Conservation (phyloP, 78 protist genomes). For the Mantamonas sphyraenae region DNA sequence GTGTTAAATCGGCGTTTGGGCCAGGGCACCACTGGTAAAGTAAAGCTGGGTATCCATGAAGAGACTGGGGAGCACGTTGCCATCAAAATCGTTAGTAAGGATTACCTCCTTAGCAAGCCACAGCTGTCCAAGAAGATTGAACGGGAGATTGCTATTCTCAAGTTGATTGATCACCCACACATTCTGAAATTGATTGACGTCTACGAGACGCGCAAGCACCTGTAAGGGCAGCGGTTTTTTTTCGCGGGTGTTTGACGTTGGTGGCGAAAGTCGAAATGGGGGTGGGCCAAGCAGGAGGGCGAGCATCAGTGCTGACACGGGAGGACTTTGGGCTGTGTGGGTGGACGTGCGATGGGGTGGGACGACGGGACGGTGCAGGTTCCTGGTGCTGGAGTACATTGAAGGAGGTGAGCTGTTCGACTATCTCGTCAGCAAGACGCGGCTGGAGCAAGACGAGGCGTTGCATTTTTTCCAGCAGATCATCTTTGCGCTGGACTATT, state of each 20-base stretch:
- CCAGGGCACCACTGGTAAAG: too few relatives aligned
- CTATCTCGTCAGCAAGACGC: slow-evolving; percentile 58
- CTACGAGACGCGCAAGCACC: slow-evolving; percentile 60
- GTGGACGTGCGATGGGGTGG: too few relatives aligned
- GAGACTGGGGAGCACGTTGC: slow-evolving; percentile 9
- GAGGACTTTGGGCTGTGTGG: too few relatives aligned
- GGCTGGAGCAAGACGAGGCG: slow-evolving; percentile 63
- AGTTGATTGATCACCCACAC: slow-evolving; percentile 78
- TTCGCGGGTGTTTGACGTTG: too few relatives aligned
- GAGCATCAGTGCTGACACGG: too few relatives aligned
- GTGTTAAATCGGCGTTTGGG: too few relatives aligned
- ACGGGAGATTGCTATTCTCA: slow-evolving; percentile 82
- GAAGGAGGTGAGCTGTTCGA: slow-evolving; percentile 88
- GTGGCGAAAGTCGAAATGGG: too few relatives aligned
- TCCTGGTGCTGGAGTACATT: slow-evolving; percentile 77
- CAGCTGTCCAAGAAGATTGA: slow-evolving; percentile 60
- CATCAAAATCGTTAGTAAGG: slow-evolving; percentile 8
- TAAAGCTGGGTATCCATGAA: slow-evolving; percentile 14
- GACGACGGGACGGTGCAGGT: too few relatives aligned
- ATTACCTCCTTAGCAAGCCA: slow-evolving; percentile 26
- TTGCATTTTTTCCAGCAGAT: slow-evolving; percentile 71
- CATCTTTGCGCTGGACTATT: slow-evolving; percentile 69
- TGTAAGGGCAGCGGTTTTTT: slow-evolving; percentile 50
- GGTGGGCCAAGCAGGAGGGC: too few relatives aligned
- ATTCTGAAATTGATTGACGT: slow-evolving; percentile 85